A percentile compares a stretch with the other conserved stretches of the same genome.
phyloP scores from a whole-genome alignment of 495 filamentous ascomycete genomes.

The Lophiotrema nucula region DNA sequence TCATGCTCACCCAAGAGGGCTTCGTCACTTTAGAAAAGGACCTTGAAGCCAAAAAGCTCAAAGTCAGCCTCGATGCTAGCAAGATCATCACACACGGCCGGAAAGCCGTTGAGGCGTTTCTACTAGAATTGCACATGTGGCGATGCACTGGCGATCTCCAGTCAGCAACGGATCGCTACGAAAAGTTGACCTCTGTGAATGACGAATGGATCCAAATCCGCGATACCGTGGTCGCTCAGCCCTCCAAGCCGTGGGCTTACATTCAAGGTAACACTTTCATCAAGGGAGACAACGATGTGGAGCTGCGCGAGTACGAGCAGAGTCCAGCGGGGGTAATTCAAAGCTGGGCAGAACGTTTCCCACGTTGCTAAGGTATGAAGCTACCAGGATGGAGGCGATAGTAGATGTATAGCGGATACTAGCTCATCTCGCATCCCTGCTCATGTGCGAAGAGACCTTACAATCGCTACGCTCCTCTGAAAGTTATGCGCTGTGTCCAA shows the following conservation, averaged over 20 bases:
- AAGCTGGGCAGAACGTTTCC: conserved; percentile 44
- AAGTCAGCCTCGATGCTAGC: conserved; percentile 41
- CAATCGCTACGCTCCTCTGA: too few species aligned
- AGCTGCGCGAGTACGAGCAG: conserved; percentile 47
- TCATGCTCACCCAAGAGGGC: background rate
- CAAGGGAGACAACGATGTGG: conserved; percentile 37
- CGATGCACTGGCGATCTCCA: conserved; percentile 49
- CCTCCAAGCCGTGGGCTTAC: conserved; percentile 41
- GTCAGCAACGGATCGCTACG: conserved; percentile 43
- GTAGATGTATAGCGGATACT: too few species aligned
- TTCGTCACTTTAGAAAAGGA: background rate
- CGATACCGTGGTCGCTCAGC: conserved; percentile 41
- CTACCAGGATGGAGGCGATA: too few species aligned
- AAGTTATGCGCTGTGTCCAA: too few species aligned
- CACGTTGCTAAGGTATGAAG: too few species aligned
- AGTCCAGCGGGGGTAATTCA: conserved; percentile 45
- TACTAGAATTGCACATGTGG: conserved; percentile 48
- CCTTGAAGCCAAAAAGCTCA: conserved; percentile 23
- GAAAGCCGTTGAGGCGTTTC: conserved; percentile 45
- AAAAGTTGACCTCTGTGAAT: conserved; percentile 44
- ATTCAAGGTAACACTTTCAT: conserved; percentile 50
- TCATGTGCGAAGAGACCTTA: too few species aligned
- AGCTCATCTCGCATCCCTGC: too few species aligned
- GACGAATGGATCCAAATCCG: conserved; percentile 43
- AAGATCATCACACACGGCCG: conserved; percentile 45